Conservation (phyloP, 2,329 filamentous ascomycete species). For the Fusarium brevicatenulatum region DNA sequence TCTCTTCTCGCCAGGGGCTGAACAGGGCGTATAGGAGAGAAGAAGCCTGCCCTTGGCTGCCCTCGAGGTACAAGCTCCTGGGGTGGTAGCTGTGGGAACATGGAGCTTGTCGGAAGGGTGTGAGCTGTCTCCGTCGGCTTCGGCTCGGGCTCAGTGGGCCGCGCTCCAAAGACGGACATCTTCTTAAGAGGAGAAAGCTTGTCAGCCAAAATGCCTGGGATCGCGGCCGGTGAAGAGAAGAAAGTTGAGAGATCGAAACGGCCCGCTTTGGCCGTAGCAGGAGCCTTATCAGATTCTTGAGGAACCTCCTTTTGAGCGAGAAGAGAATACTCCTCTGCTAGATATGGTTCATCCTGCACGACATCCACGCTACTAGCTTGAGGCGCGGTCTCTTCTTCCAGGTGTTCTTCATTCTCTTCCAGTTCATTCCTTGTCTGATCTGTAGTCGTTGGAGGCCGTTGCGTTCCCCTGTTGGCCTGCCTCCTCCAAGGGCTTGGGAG, state of each 20-base stretch:
- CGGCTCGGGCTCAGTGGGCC: slow-evolving; percentile 30
- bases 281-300: slow-evolving; percentile 24
- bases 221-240: slow-evolving; percentile 65
- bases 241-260: slow-evolving; percentile 63
- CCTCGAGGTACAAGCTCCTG: slow-evolving; percentile 48
- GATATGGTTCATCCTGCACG: slow-evolving; percentile 27
- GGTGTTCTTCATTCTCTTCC: not conserved
- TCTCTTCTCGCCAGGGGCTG: slow-evolving; percentile 10
- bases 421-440: not conserved
- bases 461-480: slow-evolving; percentile 36
- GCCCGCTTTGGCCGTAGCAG: slow-evolving; percentile 44
- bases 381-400: slow-evolving; percentile 7
- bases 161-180: slow-evolving; percentile 24
- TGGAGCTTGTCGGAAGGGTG: slow-evolving; percentile 50
- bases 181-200: slow-evolving; percentile 46
- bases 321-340: slow-evolving; percentile 58
- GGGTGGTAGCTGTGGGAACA: slow-evolving; percentile 52
- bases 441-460: not conserved
- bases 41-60: slow-evolving; percentile 48
- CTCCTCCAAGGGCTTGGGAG: slow-evolving; percentile 56
- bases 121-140: slow-evolving; percentile 34
- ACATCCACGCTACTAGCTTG: slow-evolving; percentile 25
- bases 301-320: slow-evolving; percentile 47
- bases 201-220: slow-evolving; percentile 49
- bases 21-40: slow-evolving; percentile 48